A percentile compares a stretch with the other conserved stretches of the same genome.
Conservation (phyloP, 176 grass and related monocot genomes). For the Dendrocalamus sinicus region DNA sequence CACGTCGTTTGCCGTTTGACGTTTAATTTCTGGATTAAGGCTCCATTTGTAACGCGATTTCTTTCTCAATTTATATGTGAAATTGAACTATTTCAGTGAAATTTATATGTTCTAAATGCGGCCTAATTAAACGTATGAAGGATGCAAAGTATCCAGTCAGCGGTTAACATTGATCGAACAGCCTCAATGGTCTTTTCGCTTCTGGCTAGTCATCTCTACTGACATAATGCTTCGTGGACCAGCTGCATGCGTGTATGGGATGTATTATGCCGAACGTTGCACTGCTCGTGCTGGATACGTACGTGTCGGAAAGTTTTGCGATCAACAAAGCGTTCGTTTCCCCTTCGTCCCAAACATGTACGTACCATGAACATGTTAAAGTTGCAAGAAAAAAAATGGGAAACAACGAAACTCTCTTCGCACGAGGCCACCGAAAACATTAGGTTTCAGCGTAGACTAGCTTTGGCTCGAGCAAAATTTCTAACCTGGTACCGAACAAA, state of each 20-base stretch:
- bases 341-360: neutral
- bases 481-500: neutral
- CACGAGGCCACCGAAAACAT: neutral
- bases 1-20: too few relatives aligned
- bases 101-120: too few relatives aligned
- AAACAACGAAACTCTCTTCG: neutral
- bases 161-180: neutral
- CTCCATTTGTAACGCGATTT: too few relatives aligned
- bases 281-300: too few relatives aligned
- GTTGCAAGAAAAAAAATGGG: neutral
- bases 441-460: neutral
- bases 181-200: neutral
- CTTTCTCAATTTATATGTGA: too few relatives aligned
- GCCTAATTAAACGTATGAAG: neutral
- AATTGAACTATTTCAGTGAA: too few relatives aligned
- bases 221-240: too few relatives aligned
- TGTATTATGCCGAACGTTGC: too few relatives aligned
- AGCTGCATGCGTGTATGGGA: too few relatives aligned
- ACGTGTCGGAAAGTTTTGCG: slow-evolving; percentile 24
- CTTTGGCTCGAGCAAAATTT: neutral
- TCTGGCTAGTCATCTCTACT: neutral
- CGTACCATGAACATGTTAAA: neutral
- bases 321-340: neutral
- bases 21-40: too few relatives aligned
- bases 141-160: neutral